Percentiles rank a stretch among this genome's conserved stretches.
Evolutionary conservation across 257 asterid genomes (phyloP).

Genomic region (Petunia secreta): DNA sequence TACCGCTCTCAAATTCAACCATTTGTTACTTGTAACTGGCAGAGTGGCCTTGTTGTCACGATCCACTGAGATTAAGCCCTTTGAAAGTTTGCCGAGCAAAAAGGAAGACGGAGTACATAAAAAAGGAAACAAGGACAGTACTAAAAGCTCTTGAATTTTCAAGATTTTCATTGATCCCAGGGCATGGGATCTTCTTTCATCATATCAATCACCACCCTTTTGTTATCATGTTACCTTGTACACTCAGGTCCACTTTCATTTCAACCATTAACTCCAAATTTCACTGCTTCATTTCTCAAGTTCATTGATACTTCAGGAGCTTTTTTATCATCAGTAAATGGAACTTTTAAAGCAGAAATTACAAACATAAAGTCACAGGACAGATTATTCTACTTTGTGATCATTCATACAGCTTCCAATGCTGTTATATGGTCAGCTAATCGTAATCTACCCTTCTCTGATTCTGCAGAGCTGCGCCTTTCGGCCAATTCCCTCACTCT

Average conservation of each 20-base stretch:
- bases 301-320: constrained; percentile 46
- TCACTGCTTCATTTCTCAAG: constrained; percentile 48
- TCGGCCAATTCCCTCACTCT: constrained; percentile 48
- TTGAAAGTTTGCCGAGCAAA: not conserved
- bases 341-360: constrained; percentile 61
- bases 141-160: no score
- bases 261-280: constrained; percentile 45
- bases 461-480: constrained; percentile 45
- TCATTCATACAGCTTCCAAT: constrained; percentile 61
- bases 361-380: constrained; percentile 47
- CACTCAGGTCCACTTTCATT: constrained; percentile 23
- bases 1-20: not conserved
- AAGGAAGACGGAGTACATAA: not conserved
- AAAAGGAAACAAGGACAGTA: not conserved
- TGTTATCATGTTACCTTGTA: constrained; percentile 14
- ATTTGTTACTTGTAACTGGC: not conserved
- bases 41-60: no score
- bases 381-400: constrained; percentile 52
- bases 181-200: constrained; percentile 1
- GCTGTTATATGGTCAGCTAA: constrained; percentile 73
- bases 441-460: constrained; percentile 54
- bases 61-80: not conserved
- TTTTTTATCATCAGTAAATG: constrained; percentile 60
- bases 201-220: constrained; percentile 14
- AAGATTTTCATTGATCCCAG: not conserved